Evolutionary conservation across 495 filamentous ascomycete species (phyloP), one percentile per base, ranked within the genome.

Genomic region (Emericellopsis terricola): DNA sequence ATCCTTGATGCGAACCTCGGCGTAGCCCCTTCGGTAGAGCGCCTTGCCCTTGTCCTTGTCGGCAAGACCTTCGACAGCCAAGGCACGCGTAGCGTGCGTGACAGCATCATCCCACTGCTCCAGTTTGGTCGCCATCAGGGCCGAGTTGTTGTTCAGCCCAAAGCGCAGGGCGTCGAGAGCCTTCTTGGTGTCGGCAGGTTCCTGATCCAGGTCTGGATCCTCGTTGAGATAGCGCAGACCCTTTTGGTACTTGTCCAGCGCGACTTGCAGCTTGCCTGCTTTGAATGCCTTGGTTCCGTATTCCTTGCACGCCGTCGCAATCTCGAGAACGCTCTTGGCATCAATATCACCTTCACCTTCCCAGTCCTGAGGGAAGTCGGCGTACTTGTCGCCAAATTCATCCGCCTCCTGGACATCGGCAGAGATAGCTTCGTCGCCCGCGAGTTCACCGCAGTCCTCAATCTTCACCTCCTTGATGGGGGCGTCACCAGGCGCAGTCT

Each of bases 211-310:
- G 32, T 74, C 71, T 8, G 82, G 77, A 49, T 89, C 81, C 57
- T 94, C 85, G 51, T 85, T 82, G 39, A 94, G 57, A 49, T 96
- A 99, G 41, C 89, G 78, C 36, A 99, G 56, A n/a, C 71, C 86
- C 61, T 99, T 99, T 56, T 92, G 80, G 60, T 99, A 99, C 62
- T 99, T 99, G 28, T 80, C 80, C 16, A 96, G 62, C 8, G 76
- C 87, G 15, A 80, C 59, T 23, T 59, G 49, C 20, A 78, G 48
- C 44, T 94, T 66, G 16, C 69, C 68, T 13, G 50, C 56, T 66
- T 94, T 94, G 69, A 94, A 96, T 0, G 85, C 86, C 42, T 69
- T 70, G 61, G 92, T 94, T 34, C 87, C 87, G 44, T 78, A 87
- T 14, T 78, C 81, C 61, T 97, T 97, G 44, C 93, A 70, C 42